Percentiles rank a stretch among this genome's conserved stretches.
Conservation (phyloP, 495 filamentous ascomycete species). For the Aspergillus leporis region DNA sequence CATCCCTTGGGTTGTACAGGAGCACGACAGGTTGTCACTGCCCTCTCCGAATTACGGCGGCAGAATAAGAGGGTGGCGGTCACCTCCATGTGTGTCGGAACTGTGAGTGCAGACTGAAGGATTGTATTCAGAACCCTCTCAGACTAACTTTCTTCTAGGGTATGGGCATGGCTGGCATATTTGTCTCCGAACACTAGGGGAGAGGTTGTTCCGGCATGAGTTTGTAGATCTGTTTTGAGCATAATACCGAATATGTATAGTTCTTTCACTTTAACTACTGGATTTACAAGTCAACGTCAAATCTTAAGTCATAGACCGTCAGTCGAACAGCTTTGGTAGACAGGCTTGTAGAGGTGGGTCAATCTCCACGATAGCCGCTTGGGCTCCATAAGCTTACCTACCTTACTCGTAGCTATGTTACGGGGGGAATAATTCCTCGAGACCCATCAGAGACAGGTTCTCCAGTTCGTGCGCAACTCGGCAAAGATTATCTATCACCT, state of each 20-base stretch:
- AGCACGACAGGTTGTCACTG: slow-evolving; percentile 80
- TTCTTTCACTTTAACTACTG: background rate
- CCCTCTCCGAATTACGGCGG: slow-evolving; percentile 72
- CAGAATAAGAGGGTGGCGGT: slow-evolving; percentile 77
- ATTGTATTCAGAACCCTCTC: background rate
- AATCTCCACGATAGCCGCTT: slow-evolving; percentile 1
- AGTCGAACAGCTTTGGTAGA: background rate
- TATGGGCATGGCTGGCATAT: slow-evolving; percentile 57
- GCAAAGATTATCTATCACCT: no score
- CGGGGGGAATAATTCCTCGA: background rate
- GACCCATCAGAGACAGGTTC: background rate
- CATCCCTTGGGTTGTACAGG: slow-evolving; percentile 82
- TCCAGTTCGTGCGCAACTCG: background rate
- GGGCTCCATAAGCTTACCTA: background rate
- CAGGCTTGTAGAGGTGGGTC: background rate
- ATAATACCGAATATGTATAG: no score
- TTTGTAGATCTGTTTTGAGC: background rate
- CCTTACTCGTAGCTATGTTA: no score
- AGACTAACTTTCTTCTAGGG: slow-evolving; percentile 34
- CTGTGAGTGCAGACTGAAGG: slow-evolving; percentile 43
- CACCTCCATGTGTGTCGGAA: slow-evolving; percentile 86
- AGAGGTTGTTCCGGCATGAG: background rate
- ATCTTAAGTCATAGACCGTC: background rate
- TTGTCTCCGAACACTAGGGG: slow-evolving; percentile 51
- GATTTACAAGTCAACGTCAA: background rate